These are phyloP conservation scores for Picea sitchensis DNA, from an alignment of 75 land plant species.

Conservation along the genomic window DNA sequence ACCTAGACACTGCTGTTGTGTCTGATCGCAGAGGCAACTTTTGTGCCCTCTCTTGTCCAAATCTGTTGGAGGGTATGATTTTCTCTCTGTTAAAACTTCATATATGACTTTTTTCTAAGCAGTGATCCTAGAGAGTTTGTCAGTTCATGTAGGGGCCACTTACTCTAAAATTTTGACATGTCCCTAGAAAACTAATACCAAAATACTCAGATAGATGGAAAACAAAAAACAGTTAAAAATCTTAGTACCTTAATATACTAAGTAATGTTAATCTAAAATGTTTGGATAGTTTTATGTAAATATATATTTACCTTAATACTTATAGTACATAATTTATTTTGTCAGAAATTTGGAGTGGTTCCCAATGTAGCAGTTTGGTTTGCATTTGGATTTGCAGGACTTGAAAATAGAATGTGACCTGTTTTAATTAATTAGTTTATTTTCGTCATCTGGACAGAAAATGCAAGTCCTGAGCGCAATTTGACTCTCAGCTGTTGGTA, in stretches of 20 bases:
- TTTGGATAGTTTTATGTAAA: neutral
- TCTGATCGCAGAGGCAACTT: constrained; percentile 85
- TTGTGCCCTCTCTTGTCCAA: constrained; percentile 56
- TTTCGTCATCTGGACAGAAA: constrained; percentile 37
- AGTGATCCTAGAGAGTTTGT: neutral
- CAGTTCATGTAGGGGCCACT: neutral
- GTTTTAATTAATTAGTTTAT: constrained; percentile 7
- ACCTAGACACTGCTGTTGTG: constrained; percentile 80
- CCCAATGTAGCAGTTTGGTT: neutral
- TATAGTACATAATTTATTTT: neutral
- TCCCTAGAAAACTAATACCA: neutral
- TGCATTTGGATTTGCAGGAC: neutral
- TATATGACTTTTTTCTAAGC: too few species aligned
- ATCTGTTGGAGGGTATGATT: constrained; percentile 55
- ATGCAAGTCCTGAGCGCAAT: constrained; percentile 80
- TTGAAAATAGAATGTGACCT: neutral
- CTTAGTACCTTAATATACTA: neutral
- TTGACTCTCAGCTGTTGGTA: constrained; percentile 68
- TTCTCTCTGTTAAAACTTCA: neutral
- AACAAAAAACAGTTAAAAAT: neutral
- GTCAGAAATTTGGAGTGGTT: neutral
- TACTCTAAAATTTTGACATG: neutral
- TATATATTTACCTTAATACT: neutral
- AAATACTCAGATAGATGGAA: neutral
- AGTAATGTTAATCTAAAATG: neutral